A percentile compares a stretch with the other conserved stretches of the same genome.
phyloP scores from a whole-genome alignment of 1,139 yeast species.

The Candida sp. region DNA sequence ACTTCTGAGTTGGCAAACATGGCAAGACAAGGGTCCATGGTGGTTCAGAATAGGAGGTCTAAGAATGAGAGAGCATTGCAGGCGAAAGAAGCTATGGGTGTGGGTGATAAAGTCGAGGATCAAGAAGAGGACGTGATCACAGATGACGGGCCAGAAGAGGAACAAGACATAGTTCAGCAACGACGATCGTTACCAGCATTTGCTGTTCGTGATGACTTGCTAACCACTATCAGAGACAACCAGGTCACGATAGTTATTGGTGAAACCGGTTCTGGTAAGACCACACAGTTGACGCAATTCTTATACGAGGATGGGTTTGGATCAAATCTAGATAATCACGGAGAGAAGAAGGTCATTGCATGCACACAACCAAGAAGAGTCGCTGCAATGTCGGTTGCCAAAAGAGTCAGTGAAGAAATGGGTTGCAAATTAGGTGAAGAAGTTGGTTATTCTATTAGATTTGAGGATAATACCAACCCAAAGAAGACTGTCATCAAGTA shows the following conservation, averaged over 20 bases:
- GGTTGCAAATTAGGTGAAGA: slow-evolving; percentile 69
- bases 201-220: slow-evolving; percentile 61
- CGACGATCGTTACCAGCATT: slow-evolving; percentile 76
- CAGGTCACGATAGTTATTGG: slow-evolving; percentile 88
- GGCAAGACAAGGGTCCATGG: slow-evolving; percentile 72
- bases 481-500: slow-evolving; percentile 73
- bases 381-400: slow-evolving; percentile 95
- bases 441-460: slow-evolving; percentile 90
- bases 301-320: slow-evolving; percentile 77
- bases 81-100: slow-evolving; percentile 57
- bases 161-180: slow-evolving; percentile 39
- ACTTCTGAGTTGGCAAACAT: slow-evolving; percentile 76
- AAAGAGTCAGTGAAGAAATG: slow-evolving; percentile 89
- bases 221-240: slow-evolving; percentile 74
- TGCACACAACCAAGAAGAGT: slow-evolving; percentile 97
- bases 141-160: slow-evolving; percentile 6
- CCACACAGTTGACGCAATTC: slow-evolving; percentile 91
- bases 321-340: slow-evolving; percentile 20
- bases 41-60: slow-evolving; percentile 67
- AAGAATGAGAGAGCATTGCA: slow-evolving; percentile 62
- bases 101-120: slow-evolving; percentile 20
- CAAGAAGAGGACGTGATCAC: slow-evolving; percentile 11
- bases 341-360: slow-evolving; percentile 64
- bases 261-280: slow-evolving; percentile 98
- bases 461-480: slow-evolving; percentile 72